A percentile compares a stretch with the other conserved stretches of the same genome.
Conservation (phyloP, 2,329 filamentous ascomycete genomes). For the Didymella exigua region DNA sequence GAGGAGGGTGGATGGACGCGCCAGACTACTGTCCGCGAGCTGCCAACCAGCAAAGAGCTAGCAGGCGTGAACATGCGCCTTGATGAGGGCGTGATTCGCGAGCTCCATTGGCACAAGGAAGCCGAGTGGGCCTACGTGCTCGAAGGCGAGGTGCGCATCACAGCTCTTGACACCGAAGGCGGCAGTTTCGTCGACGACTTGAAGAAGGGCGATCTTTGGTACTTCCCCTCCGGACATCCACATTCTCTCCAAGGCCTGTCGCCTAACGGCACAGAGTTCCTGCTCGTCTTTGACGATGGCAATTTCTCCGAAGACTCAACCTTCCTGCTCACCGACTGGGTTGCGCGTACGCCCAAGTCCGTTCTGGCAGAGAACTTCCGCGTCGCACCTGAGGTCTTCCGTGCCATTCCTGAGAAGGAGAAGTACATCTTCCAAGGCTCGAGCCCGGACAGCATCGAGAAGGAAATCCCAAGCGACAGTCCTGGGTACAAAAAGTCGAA, state of each 20-base stretch:
- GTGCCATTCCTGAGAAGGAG: slow-evolving; percentile 67
- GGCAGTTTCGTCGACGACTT: slow-evolving; percentile 79
- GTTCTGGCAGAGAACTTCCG: slow-evolving; percentile 79
- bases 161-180: slow-evolving; percentile 75
- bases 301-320: slow-evolving; percentile 69
- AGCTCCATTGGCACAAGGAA: slow-evolving; percentile 82
- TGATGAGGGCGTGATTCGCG: slow-evolving; percentile 72
- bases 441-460: slow-evolving; percentile 66
- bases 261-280: slow-evolving; percentile 68
- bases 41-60: slow-evolving; percentile 70
- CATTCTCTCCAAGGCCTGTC: slow-evolving; percentile 77
- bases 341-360: slow-evolving; percentile 73
- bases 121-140: slow-evolving; percentile 80
- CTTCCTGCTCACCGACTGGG: slow-evolving; percentile 75
- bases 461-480: slow-evolving; percentile 64
- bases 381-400: slow-evolving; percentile 71
- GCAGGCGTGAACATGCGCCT: slow-evolving; percentile 81
- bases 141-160: slow-evolving; percentile 72
- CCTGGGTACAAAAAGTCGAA: slow-evolving; percentile 69
- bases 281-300: slow-evolving; percentile 67
- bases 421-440: slow-evolving; percentile 81
- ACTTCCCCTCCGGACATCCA: slow-evolving; percentile 77
- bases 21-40: slow-evolving; percentile 71
- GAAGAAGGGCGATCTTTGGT: slow-evolving; percentile 78
- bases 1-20: slow-evolving; percentile 79